Evolutionary conservation across 345 rosid species (phyloP).

Genomic region (Camelina neglecta): DNA sequence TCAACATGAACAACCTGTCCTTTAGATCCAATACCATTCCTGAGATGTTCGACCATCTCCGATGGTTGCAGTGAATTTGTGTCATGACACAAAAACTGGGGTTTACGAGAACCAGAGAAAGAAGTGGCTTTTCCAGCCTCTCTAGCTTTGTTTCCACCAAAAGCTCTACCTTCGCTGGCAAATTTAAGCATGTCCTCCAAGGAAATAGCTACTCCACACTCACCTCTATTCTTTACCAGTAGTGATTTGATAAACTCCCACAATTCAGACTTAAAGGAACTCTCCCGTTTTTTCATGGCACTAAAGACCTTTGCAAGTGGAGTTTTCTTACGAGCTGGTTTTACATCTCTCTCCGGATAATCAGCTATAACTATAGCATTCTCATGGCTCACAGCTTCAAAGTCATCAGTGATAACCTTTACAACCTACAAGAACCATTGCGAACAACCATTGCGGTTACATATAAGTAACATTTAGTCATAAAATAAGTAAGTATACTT

Average conservation of each 20-base stretch:
- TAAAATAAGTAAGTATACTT: background rate
- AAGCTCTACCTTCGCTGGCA: constrained; percentile 49
- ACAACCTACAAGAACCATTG: constrained; percentile 59
- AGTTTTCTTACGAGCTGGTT: constrained; percentile 47
- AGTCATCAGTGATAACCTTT: constrained; percentile 50
- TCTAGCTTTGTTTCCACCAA: constrained; percentile 44
- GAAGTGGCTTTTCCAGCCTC: constrained; percentile 41
- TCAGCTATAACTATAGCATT: constrained; percentile 58
- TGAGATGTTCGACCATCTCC: constrained; percentile 91
- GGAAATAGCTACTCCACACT: constrained; percentile 45
- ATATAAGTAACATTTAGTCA: constrained; percentile 7
- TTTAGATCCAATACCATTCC: constrained; percentile 66
- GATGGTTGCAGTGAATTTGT: constrained; percentile 61
- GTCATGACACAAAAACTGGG: constrained; percentile 56
- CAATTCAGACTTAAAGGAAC: constrained; percentile 59
- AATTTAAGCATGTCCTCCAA: constrained; percentile 67
- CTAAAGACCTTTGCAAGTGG: constrained; percentile 57
- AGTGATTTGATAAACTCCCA: constrained; percentile 53
- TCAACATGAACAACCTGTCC: constrained; percentile 95
- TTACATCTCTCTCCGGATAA: constrained; percentile 44
- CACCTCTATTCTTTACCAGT: constrained; percentile 55
- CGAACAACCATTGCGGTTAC: constrained; percentile 32
- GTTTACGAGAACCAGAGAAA: constrained; percentile 48
- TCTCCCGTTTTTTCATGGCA: constrained; percentile 70
- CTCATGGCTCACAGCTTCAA: constrained; percentile 44